These are phyloP conservation scores for Porodaedalea pini DNA, from an alignment of 1,284 basidiomycete species.

Conservation along the genomic window DNA sequence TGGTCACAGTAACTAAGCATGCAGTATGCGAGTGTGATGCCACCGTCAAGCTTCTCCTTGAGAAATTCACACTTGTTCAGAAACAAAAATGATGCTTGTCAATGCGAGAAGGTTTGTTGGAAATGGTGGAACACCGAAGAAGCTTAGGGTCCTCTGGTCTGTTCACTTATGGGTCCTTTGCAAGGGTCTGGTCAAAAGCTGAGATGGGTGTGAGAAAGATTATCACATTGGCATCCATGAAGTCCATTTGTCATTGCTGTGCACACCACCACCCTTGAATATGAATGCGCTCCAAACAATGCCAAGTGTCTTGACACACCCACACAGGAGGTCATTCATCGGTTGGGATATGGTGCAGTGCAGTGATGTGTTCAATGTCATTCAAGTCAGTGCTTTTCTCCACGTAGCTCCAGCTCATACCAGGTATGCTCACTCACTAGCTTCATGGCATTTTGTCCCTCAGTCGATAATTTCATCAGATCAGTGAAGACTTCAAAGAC, in stretches of 20 bases:
- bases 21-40: too few relatives aligned
- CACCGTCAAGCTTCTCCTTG: conserved; percentile 64
- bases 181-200: conserved; percentile 77
- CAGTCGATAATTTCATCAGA: conserved; percentile 27
- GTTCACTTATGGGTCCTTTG: conserved; percentile 70
- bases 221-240: conserved; percentile 78
- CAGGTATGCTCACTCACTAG: conserved; percentile 48
- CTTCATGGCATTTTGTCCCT: neutral
- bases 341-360: conserved; percentile 74
- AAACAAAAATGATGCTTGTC: conserved; percentile 73
- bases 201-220: conserved; percentile 83
- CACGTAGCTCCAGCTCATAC: too few relatives aligned
- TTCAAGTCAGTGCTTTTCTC: conserved; percentile 82
- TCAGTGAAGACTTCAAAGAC: conserved; percentile 98
- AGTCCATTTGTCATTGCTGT: conserved; percentile 61
- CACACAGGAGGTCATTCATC: conserved; percentile 74
- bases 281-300: conserved; percentile 73
- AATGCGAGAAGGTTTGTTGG: conserved; percentile 57
- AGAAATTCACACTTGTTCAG: conserved; percentile 76
- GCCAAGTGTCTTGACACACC: conserved; percentile 69
- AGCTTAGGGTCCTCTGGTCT: conserved; percentile 71
- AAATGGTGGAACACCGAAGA: conserved; percentile 65
- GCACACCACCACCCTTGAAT: conserved; percentile 52
- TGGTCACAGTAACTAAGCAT: conserved; percentile 65
- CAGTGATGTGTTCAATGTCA: conserved; percentile 74